phyloP scores from a whole-genome alignment of 2,329 filamentous ascomycete species.

The Blastomyces parvus region DNA sequence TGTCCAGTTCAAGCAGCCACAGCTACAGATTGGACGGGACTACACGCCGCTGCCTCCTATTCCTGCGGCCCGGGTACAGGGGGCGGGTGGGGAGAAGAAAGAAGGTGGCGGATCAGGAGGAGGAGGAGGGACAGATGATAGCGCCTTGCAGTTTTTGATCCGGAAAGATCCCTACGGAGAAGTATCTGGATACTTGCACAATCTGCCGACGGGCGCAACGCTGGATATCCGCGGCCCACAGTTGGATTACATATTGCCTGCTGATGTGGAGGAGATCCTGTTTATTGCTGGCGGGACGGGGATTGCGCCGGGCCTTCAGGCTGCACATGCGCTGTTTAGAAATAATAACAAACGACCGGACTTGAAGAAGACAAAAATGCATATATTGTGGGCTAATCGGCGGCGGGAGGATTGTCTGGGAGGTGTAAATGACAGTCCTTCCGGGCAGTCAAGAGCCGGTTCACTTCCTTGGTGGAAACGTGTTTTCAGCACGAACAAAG shows the following conservation, averaged over 20 bases:
- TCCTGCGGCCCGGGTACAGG: constrained; percentile 13
- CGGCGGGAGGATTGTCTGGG: constrained; percentile 55
- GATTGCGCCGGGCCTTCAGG: constrained; percentile 80
- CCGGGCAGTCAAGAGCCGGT: constrained; percentile 10
- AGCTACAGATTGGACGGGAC: constrained; percentile 80
- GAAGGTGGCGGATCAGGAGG: constrained; percentile 16
- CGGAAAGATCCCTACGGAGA: constrained; percentile 71
- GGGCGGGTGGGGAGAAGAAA: constrained; percentile 13
- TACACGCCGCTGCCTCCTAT: constrained; percentile 75
- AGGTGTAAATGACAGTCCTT: constrained; percentile 44
- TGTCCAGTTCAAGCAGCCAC: constrained; percentile 87
- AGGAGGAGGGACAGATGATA: constrained; percentile 22
- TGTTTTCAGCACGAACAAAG: constrained; percentile 16
- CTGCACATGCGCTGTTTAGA: constrained; percentile 51
- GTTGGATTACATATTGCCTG: constrained; percentile 55
- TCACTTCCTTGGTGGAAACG: constrained; percentile 25
- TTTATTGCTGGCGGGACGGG: constrained; percentile 91
- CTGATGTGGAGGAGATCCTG: constrained; percentile 51
- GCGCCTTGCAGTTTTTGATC: constrained; percentile 61
- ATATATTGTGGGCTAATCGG: constrained; percentile 76
- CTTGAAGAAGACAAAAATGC: constrained; percentile 36
- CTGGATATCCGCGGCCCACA: constrained; percentile 74
- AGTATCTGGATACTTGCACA: constrained; percentile 70
- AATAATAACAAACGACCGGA: constrained; percentile 12
- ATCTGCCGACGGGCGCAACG: constrained; percentile 50